Evolutionary conservation across 2,329 filamentous ascomycete species (phyloP), one percentile per base, ranked within the genome.

Genomic region (Paecilomyces sp.): DNA sequence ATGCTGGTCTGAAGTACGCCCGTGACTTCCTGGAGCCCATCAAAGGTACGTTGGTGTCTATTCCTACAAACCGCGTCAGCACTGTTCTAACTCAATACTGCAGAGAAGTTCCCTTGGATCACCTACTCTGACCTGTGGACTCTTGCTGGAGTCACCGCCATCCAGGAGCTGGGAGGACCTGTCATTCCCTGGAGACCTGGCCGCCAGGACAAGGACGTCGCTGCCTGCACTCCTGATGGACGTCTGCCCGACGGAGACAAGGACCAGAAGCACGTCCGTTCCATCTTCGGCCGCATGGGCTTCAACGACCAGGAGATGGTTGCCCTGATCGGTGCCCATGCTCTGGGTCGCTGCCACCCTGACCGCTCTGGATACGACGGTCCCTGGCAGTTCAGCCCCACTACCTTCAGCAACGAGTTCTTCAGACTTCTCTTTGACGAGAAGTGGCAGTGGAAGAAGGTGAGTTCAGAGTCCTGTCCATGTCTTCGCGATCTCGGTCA

Each of bases 251-350:
- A 99, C 74, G 93, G 84, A 57, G 76, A 85, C 68, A 85, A 97
- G 83, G 88, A 85, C 62, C 81, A 87, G 63, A 85, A 87, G 72
- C 93, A 97, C 79, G 84, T 97, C 68, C 89, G 94, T 70, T 85
- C 85, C 79, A 93, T 97, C 81, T 99, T 97, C 79, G 85, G 87
- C 77, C 91, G 93, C 74, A 97, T 97, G 93, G 93, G 93, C 67
- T 97, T 97, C 84, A 89, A 94, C 77, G 93, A 99, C 79, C 90
- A 90, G 71, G 92, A 97, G 79, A 97, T 97, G 73, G 93, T 97
- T 54, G 94, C 93, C 31, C 85, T 97, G 57, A 83, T 83, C 25
- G 92, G 92, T 67, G 92, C 89, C 55, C 92, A 96, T 80, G 89
- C 91, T 57, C 85, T 96, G 41, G 92, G 92, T 63, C 90, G 92